Base-by-base conservation (phyloP, 192 early-diverging fungal genomes). In the Coemansia pectinata region DNA sequence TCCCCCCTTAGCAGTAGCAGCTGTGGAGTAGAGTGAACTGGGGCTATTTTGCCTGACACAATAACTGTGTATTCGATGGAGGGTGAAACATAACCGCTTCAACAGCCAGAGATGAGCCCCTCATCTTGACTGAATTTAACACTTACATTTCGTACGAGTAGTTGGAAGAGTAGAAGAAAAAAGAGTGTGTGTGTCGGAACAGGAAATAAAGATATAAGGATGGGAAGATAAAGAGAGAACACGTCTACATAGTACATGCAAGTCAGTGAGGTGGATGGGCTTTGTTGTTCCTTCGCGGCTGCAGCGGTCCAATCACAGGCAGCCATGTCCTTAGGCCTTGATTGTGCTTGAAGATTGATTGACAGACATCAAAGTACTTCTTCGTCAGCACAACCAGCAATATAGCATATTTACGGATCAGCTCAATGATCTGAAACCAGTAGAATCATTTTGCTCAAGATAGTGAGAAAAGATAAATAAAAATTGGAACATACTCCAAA, bases 231-330 rank as follows among this genome's bases (percentile, higher is more conserved):
- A 36, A 62, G 38, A 29, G 19, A 65, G 38, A 52, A 52, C 8
- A 23, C 25, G 19, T 10, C 50, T 34, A 61, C 38, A 65, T 5
- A 8, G 48, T 14, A 5, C 15, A 8, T 21, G 21, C 25, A 53
- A 29, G 25, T 29, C 25, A 53, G 23, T 14, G 7, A 53, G 11
- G 5, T 0, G 34, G 34, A 8, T 36, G 7, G 33, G 34, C 5
- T 7, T 36, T 36, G 34, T 36, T 36, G 5, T 29, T 14, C 11
- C 11, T 53, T 53, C 52, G 1, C 25, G 25, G 25, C 9, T 29
- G 52, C 52, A n/a, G 40, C 19, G 59, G 69, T 31, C 74, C 74
- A 76, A 76, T 76, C 74, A 70, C 74, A 76, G 53, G 31, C 31
- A 63, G 74, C 74, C 74, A 76, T 70, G 73, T 68, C 36, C 55